These are phyloP conservation scores for Paradendryphiella salina DNA, from an alignment of 2,329 filamentous ascomycete species.

Conservation along the genomic window DNA sequence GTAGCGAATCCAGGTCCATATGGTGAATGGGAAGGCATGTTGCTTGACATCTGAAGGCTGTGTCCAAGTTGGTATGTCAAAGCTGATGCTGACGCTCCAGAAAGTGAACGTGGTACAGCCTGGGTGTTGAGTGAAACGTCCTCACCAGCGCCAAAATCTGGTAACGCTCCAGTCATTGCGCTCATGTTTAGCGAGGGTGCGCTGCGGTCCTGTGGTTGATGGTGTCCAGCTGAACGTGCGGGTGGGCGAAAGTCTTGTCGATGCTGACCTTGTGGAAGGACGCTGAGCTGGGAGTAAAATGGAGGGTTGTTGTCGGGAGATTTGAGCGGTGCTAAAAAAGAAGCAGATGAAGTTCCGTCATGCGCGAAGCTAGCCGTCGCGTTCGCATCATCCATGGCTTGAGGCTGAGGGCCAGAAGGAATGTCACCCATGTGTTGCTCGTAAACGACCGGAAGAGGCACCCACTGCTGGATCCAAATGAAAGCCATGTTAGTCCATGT, in stretches of 20 bases:
- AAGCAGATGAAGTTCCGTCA: conserved; percentile 27
- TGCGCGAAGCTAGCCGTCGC: conserved; percentile 35
- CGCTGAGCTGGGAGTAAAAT: conserved; percentile 46
- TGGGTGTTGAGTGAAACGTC: conserved; percentile 22
- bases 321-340: conserved; percentile 25
- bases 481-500: conserved; percentile 50
- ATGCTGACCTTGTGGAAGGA: conserved; percentile 34
- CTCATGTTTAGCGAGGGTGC: conserved; percentile 43
- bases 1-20: conserved; percentile 36
- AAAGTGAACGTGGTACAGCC: conserved; percentile 38
- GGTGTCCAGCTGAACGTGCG: conserved; percentile 28
- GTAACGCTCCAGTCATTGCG: conserved; percentile 43
- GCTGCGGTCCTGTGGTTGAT: conserved; percentile 34
- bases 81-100: conserved; percentile 46
- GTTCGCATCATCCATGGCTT: conserved; percentile 36
- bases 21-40: conserved; percentile 28
- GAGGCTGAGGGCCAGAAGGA: conserved; percentile 37
- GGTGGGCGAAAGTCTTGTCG: conserved; percentile 38
- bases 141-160: conserved; percentile 39
- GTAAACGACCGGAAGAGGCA: conserved; percentile 47
- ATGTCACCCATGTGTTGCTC: conserved; percentile 49
- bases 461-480: conserved; percentile 51
- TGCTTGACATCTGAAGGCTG: conserved; percentile 40
- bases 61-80: conserved; percentile 49
- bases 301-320: conserved; percentile 33